A percentile compares a stretch with the other conserved stretches of the same genome.
Conservation (phyloP, 768 basidiomycete genomes). For the Leccinum pellstonianum region DNA sequence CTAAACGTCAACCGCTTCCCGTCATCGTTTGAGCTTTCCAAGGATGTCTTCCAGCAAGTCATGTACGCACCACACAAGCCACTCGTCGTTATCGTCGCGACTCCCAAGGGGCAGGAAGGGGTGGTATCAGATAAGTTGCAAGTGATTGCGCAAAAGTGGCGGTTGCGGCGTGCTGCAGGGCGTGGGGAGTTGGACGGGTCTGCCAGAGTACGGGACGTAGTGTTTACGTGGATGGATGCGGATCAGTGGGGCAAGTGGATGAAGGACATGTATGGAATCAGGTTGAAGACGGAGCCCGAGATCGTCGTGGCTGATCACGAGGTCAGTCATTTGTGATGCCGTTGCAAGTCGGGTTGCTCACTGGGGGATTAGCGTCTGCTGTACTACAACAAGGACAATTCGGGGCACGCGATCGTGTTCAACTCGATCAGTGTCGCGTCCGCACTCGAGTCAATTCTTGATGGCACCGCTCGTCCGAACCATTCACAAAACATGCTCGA, state of each 20-base stretch:
- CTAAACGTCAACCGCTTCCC: constrained; percentile 71
- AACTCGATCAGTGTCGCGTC: constrained; percentile 59
- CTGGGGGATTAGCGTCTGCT: constrained; percentile 46
- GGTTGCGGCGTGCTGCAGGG: constrained; percentile 21
- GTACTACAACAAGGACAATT: constrained; percentile 72
- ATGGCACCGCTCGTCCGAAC: constrained; percentile 48
- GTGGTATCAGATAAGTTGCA: constrained; percentile 47
- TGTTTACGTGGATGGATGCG: constrained; percentile 90
- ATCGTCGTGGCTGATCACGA: constrained; percentile 82
- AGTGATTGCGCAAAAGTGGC: constrained; percentile 63
- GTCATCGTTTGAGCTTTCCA: constrained; percentile 67
- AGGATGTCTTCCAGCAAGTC: constrained; percentile 77
- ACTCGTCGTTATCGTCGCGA: constrained; percentile 74
- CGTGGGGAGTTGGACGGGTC: background rate
- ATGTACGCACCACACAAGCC: constrained; percentile 80
- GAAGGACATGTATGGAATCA: constrained; percentile 86
- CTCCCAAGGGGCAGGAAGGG: constrained; percentile 35
- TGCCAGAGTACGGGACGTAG: constrained; percentile 47
- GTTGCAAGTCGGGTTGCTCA: background rate
- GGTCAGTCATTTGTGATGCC: constrained; percentile 1
- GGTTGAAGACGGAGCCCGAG: constrained; percentile 25
- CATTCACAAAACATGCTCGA: constrained; percentile 74
- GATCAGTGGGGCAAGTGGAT: constrained; percentile 86
- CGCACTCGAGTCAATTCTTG: constrained; percentile 64
- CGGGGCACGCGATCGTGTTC: constrained; percentile 55